Base-by-base conservation (phyloP, 2,329 filamentous ascomycete genomes). In the Metarhizium humberi region DNA sequence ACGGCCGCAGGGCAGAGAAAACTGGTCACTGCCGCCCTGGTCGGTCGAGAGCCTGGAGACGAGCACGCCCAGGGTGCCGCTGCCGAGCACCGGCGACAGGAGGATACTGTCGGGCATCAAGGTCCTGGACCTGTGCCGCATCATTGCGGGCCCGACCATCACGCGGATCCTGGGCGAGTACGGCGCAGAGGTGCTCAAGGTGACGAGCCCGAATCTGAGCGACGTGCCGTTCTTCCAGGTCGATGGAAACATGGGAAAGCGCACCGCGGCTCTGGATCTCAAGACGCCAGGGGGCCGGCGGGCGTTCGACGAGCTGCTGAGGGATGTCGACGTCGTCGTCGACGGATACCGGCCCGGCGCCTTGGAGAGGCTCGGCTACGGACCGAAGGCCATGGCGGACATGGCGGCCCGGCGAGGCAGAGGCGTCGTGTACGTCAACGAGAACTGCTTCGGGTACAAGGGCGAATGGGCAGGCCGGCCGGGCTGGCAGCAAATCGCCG, bases 131-230 rank as follows among this genome's bases (percentile, higher is more conserved):
- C 72, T 91, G 34, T 88, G 86, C 64, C 82, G 87, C 45, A 84
- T 90, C 63, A 89, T 91, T 59, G 87, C 87, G 3, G 87, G 86
- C 0, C 87, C 87, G n/a, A 81, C 84, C 4, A 84, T 90, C 60
- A 82, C 82, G 3, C 80, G 86, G 34, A 84, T 84, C 2, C 76
- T 91, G 0, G 86, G 84, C n/a, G 87, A 88, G 58, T 86, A 90
- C 64, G 88, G 88, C 2, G 87, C 87, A 7, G 80, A 85, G 53
- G 86, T 91, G 0, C 76, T 91, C 60, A 87, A 89, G 62, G 76
- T 90, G 49, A 90, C 86, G 3, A 82, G 81, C 7, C 79, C 84
- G 0, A 73, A 81, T 49, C 74, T 90, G n/a, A 80, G 81, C 4
- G 86, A 89, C 57, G 82, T 89, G 1, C 84, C 85, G 0, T 86